These are phyloP conservation scores for Thelonectria olida DNA, from an alignment of 2,329 filamentous ascomycete genomes.

Conservation along the genomic window DNA sequence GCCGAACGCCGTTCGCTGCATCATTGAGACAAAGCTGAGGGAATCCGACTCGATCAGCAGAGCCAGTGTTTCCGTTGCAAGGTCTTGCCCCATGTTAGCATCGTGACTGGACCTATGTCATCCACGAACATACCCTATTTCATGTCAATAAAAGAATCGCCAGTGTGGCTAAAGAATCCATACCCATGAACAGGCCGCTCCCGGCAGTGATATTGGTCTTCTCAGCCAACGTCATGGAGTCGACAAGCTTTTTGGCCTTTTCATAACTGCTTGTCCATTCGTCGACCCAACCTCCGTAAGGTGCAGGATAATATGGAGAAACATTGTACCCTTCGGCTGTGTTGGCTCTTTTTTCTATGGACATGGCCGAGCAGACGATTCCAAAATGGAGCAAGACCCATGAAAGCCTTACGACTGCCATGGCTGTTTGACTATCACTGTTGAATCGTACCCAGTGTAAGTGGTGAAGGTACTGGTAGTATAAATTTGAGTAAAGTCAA, in stretches of 20 bases:
- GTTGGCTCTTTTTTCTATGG: constrained; percentile 1
- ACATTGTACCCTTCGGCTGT: constrained; percentile 47
- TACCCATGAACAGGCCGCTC: constrained; percentile 76
- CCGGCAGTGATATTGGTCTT: constrained; percentile 82
- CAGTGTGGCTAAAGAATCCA: background rate
- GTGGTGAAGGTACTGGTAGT: no score
- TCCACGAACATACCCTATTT: constrained; percentile 18
- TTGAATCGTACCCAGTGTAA: background rate
- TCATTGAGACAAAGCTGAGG: constrained; percentile 78
- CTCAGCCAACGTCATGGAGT: constrained; percentile 81
- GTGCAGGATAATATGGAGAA: constrained; percentile 74
- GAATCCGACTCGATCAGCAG: constrained; percentile 74
- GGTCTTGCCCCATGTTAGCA: constrained; percentile 50
- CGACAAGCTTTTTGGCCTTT: constrained; percentile 74
- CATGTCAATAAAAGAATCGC: background rate
- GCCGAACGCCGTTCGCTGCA: constrained; percentile 74
- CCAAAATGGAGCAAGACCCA: constrained; percentile 3
- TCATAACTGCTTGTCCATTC: constrained; percentile 76
- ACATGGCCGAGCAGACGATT: constrained; percentile 3
- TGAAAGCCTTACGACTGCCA: background rate
- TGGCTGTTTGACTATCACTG: background rate
- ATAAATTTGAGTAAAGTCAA: no score
- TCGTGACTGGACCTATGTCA: fast-evolving
- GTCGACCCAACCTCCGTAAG: constrained; percentile 74
- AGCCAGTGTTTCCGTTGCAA: constrained; percentile 82